Evolutionary conservation across 2,329 filamentous ascomycete species (phyloP).

Genomic region (Ophiocordyceps polyrhachis-furcata): DNA sequence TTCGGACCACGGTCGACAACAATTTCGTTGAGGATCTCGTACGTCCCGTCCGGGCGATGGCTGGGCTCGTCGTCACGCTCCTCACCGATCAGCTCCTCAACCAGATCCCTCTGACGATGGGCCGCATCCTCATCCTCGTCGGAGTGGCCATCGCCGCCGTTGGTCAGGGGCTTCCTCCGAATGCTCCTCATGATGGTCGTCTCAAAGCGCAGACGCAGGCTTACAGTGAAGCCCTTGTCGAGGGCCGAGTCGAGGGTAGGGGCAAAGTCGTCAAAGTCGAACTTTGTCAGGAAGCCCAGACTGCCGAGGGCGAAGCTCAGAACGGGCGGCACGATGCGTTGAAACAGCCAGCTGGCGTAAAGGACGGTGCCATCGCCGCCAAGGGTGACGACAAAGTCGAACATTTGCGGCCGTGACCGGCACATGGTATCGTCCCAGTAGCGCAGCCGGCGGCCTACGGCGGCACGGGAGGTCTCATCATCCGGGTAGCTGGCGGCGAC

Average conservation of each 20-base stretch:
- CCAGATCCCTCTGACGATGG: conserved; percentile 41
- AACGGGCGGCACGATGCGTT: conserved; percentile 83
- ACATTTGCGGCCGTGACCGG: conserved; percentile 58
- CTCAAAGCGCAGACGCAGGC: conserved; percentile 74
- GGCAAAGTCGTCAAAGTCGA: conserved; percentile 66
- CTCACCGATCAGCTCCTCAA: conserved; percentile 79
- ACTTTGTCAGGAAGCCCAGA: conserved; percentile 88
- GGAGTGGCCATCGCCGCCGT: conserved; percentile 3
- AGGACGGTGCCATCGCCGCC: conserved; percentile 94
- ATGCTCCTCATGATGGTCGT: conserved; percentile 79
- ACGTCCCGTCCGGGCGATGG: conserved; percentile 66
- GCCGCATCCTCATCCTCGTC: conserved; percentile 20
- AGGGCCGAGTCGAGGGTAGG: conserved; percentile 55
- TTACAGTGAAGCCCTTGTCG: conserved; percentile 70
- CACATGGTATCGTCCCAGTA: conserved; percentile 79
- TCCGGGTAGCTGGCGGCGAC: conserved; percentile 25
- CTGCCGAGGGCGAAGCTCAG: conserved; percentile 83
- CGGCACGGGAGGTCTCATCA: conserved; percentile 14
- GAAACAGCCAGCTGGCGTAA: conserved; percentile 93
- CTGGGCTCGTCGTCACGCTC: conserved; percentile 71
- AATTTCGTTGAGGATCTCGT: conserved; percentile 91
- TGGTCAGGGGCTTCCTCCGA: conserved; percentile 17
- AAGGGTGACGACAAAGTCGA: conserved; percentile 84
- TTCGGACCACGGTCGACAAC: conserved; percentile 90
- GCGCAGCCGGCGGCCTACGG: conserved; percentile 37